Base-by-base conservation (phyloP, 371 early-diverging fungal genomes). In the Rhizopus arrhizus region DNA sequence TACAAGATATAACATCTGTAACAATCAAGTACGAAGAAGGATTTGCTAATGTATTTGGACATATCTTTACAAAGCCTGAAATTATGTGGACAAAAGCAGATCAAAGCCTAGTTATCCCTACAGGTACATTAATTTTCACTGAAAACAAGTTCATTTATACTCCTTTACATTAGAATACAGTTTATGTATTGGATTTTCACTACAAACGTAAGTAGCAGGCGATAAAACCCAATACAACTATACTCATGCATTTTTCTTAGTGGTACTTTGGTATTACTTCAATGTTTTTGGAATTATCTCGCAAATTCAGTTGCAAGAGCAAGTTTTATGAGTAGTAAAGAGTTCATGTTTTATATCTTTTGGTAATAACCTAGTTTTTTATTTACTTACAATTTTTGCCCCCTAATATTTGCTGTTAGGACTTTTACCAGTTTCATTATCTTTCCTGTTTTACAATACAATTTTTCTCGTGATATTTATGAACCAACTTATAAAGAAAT, bases 241-340 rank as follows among this genome's bases (percentile, higher is more conserved):
- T 13, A 16, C n/a, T 52, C 49, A 51, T 7, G 11, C 8, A 29
- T 9, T 8, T 55, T 12, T 56, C 28, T 53, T 58, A 79, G 74
- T 36, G 76, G 76, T 13, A 77, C 74, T 3, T 58, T 80, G 8
- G 65, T 77, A 5, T 62, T 82, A n/a, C 57, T 80, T 13, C 80
- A 82, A 63, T 77, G 80, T 33, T 80, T 82, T 56, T 82, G 82
- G 82, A 80, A 82, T 29, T 82, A 82, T 41, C 65, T 79, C 45
- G 70, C 80, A 10, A 73, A 79, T 16, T 70, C 77, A 22, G 80
- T 81, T 29, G 80, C 78, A 22, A 75, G 73, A 57, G 65, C 64
- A 12, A 71, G 68, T 34, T 79, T 82, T 49, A 82, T 80, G 76
- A 70, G 74, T 46, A 77, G 78, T 40, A 64, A 59, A n/a, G 82